These are phyloP conservation scores for Pythium sp. DNA, from an alignment of 352 stramenopile genomes.

Conservation along the genomic window DNA sequence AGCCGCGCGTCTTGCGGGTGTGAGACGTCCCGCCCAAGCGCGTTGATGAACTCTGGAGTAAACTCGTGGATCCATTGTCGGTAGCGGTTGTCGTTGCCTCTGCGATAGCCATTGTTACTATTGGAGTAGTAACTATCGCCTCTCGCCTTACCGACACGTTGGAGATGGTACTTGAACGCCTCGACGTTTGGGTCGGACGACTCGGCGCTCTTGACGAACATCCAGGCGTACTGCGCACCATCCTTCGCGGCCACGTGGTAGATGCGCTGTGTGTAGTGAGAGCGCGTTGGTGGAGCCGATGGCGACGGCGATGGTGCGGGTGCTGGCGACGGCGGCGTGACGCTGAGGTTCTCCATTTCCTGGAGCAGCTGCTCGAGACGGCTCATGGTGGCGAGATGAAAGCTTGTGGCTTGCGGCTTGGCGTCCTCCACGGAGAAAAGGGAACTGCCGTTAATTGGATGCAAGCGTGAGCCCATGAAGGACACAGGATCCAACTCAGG, in stretches of 20 bases:
- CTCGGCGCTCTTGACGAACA: background rate
- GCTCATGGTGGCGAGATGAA: background rate
- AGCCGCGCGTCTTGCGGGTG: background rate
- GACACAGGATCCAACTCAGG: background rate
- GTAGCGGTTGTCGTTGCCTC: background rate
- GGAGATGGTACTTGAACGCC: conserved; percentile 4
- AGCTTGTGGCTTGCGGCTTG: too few species aligned
- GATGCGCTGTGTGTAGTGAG: conserved; percentile 1
- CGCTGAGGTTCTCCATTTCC: conserved; percentile 4
- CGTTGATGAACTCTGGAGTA: background rate
- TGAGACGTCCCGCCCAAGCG: background rate
- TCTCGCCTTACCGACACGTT: background rate
- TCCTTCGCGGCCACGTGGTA: conserved; percentile 6
- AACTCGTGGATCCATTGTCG: background rate
- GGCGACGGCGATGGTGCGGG: background rate
- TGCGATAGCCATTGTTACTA: background rate
- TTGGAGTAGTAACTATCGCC: background rate
- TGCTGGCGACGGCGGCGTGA: background rate
- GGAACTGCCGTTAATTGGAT: background rate
- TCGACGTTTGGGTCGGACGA: conserved; percentile 2
- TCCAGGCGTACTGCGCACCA: background rate
- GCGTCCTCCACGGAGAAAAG: background rate
- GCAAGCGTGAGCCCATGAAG: background rate
- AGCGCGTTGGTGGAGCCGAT: background rate
- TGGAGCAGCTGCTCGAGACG: background rate